phyloP scores from a whole-genome alignment of 1,284 basidiomycete species.

The Puccinia coronata region DNA sequence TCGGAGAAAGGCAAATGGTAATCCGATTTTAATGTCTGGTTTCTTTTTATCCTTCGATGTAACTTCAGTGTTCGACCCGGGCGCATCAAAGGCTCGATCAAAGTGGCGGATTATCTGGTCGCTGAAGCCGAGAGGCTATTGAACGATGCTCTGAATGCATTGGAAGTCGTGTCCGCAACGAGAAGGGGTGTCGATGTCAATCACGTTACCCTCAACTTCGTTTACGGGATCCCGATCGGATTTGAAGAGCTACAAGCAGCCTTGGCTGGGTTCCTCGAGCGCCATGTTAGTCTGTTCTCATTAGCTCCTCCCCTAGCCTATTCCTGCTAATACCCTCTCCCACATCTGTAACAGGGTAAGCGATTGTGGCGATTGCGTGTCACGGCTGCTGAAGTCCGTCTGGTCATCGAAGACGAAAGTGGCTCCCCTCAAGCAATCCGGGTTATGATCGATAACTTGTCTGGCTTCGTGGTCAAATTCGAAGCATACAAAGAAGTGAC shows the following conservation, averaged over 20 bases:
- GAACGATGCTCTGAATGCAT: constrained; percentile 87
- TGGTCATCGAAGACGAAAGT: constrained; percentile 87
- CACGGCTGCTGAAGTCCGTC: constrained; percentile 94
- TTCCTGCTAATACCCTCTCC: background rate
- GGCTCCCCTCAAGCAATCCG: constrained; percentile 93
- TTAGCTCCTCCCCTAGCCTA: background rate
- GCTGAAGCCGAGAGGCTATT: constrained; percentile 97
- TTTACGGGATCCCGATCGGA: constrained; percentile 90
- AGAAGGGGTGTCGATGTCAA: constrained; percentile 89
- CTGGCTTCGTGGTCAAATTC: constrained; percentile 97
- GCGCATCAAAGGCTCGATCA: constrained; percentile 84
- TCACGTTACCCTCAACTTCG: constrained; percentile 96
- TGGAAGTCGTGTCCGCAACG: constrained; percentile 85
- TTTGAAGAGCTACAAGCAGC: constrained; percentile 96
- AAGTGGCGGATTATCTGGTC: constrained; percentile 91
- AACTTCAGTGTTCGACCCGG: constrained; percentile 87
- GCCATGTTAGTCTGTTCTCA: constrained; percentile 63
- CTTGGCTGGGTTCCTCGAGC: constrained; percentile 95
- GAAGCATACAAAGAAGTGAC: constrained; percentile 98
- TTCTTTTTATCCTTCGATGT: too few relatives aligned
- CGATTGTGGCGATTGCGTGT: constrained; percentile 97
- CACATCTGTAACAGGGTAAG: constrained; percentile 67
- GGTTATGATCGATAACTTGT: constrained; percentile 96
- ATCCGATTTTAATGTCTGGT: background rate
- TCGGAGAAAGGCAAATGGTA: background rate